phyloP scores from a whole-genome alignment of 768 basidiomycete genomes.

The Amanita muscaria region DNA sequence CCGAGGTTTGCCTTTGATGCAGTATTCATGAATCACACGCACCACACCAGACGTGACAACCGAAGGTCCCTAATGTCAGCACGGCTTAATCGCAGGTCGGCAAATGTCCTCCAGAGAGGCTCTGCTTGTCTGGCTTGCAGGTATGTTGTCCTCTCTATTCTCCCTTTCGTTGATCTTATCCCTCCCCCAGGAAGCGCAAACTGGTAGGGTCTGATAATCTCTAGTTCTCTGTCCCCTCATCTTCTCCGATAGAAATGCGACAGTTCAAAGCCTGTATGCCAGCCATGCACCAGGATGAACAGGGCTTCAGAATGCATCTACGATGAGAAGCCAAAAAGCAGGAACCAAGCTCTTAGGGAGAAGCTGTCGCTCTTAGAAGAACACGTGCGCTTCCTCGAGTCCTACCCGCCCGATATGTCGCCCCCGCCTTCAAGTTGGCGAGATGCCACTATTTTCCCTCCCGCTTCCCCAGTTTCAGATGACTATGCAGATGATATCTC shows the following conservation, averaged over 20 bases:
- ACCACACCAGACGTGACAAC: not conserved
- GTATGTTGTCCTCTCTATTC: constrained; percentile 19
- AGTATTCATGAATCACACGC: constrained; percentile 5
- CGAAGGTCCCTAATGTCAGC: constrained; percentile 6
- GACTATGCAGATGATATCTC: not conserved
- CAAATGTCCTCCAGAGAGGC: constrained; percentile 26
- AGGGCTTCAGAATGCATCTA: constrained; percentile 45
- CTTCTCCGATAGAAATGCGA: constrained; percentile 46
- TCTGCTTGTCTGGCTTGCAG: constrained; percentile 37
- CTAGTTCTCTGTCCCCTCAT: not conserved
- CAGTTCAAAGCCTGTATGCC: constrained; percentile 45
- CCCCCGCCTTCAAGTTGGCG: constrained; percentile 1
- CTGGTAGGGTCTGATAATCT: constrained; percentile 23
- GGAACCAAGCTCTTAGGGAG: constrained; percentile 49
- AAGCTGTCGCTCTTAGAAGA: constrained; percentile 45
- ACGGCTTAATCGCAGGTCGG: constrained; percentile 6
- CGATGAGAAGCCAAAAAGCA: constrained; percentile 52
- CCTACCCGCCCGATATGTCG: constrained; percentile 14
- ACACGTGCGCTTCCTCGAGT: constrained; percentile 45
- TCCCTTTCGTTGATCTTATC: not conserved
- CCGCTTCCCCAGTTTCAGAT: not conserved
- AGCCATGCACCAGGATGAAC: constrained; percentile 47
- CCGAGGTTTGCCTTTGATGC: constrained; percentile 5
- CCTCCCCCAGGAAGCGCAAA: constrained; percentile 30
- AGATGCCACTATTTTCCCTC: not conserved